Conservation (phyloP, 495 filamentous ascomycete species). For the Chaetomium cochliodes region DNA sequence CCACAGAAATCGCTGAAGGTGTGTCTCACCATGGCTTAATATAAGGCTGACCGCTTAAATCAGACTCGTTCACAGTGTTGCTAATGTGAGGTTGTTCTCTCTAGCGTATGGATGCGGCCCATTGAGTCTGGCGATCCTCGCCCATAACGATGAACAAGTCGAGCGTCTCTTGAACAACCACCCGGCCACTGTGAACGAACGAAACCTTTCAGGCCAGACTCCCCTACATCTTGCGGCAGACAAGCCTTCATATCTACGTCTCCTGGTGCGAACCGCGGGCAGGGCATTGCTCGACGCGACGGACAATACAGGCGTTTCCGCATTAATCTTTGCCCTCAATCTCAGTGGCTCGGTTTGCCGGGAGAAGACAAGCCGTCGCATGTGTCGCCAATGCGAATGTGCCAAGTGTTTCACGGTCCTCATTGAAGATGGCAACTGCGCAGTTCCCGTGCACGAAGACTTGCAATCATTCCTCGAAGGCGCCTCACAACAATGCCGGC, state of each 20-base stretch:
- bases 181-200: background rate
- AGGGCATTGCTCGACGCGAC: background rate
- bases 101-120: conserved; percentile 4
- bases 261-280: background rate
- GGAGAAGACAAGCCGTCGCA: background rate
- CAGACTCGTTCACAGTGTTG: background rate
- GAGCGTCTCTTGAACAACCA: background rate
- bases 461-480: background rate
- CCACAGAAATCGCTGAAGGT: background rate
- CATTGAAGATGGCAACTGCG: background rate
- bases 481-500: background rate
- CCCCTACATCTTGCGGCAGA: background rate
- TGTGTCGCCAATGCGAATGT: background rate
- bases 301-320: background rate
- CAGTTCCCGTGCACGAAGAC: background rate
- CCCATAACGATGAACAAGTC: background rate
- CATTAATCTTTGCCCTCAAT: background rate
- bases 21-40: background rate
- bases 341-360: background rate
- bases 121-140: background rate
- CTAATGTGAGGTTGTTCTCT: background rate
- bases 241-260: background rate
- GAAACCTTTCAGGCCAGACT: background rate
- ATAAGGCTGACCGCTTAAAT: too few relatives aligned
- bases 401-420: background rate